These are phyloP conservation scores for Coleophoma crateriformis DNA, from an alignment of 2,329 filamentous ascomycete species.

Conservation along the genomic window DNA sequence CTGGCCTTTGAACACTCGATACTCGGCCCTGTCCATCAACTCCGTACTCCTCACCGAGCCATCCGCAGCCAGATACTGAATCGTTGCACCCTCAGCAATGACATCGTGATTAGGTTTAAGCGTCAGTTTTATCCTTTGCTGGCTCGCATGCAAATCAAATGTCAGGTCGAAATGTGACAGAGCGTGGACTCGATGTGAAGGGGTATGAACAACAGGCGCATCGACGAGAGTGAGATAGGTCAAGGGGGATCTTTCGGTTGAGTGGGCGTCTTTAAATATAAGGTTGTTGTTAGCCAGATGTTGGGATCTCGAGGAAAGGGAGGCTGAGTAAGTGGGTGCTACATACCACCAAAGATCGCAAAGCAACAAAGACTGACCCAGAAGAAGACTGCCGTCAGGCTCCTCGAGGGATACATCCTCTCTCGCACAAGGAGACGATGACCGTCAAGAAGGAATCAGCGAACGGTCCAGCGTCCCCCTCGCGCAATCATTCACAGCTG, in stretches of 20 bases:
- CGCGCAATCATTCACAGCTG: not conserved
- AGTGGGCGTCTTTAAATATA: constrained; percentile 45
- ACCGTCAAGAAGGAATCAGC: not conserved
- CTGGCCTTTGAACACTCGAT: constrained; percentile 80
- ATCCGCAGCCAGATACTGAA: constrained; percentile 68
- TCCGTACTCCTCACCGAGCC: constrained; percentile 65
- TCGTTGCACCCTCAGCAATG: constrained; percentile 66
- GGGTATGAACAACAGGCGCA: constrained; percentile 71
- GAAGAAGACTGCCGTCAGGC: constrained; percentile 17
- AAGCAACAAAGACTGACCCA: constrained; percentile 13
- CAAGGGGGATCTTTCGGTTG: constrained; percentile 70
- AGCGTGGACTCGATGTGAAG: constrained; percentile 72
- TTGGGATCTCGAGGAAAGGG: too few species aligned
- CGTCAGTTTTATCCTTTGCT: constrained; percentile 68
- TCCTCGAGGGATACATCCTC: constrained; percentile 19
- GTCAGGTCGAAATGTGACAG: constrained; percentile 79
- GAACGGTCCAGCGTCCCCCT: not conserved
- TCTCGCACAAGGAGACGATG: not conserved
- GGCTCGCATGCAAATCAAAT: constrained; percentile 65
- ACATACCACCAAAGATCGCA: not conserved
- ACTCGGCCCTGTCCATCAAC: constrained; percentile 62
- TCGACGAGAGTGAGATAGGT: constrained; percentile 68
- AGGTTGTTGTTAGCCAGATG: constrained; percentile 2
- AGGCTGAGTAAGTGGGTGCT: too few species aligned
- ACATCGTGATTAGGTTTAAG: constrained; percentile 92